These are phyloP conservation scores for Gossypium longicalyx DNA, from an alignment of 345 rosid species.

Conservation along the genomic window DNA sequence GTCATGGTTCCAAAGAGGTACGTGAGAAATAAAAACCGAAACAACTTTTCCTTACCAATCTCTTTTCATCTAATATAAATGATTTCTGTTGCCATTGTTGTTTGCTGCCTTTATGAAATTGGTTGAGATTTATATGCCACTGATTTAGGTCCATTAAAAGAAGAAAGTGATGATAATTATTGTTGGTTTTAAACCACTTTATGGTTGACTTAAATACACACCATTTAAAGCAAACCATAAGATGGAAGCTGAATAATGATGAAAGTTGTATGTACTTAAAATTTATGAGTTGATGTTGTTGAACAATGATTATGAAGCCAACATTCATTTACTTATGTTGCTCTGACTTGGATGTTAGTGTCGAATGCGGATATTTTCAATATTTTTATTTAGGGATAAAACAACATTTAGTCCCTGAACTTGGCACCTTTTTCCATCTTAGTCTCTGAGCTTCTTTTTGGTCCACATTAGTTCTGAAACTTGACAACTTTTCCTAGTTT, in stretches of 20 bases:
- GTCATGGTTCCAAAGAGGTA: constrained; percentile 94
- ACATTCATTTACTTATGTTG: neutral
- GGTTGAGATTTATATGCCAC: neutral
- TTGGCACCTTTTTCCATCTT: no score
- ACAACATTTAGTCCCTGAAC: no score
- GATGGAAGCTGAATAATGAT: neutral
- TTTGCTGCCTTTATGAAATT: neutral
- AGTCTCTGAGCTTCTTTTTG: no score
- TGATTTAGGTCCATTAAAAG: constrained; percentile 2
- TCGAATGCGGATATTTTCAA: neutral
- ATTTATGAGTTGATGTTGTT: neutral
- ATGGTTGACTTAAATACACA: neutral
- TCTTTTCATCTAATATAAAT: neutral
- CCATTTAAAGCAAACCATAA: constrained; percentile 9
- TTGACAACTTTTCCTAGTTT: no score
- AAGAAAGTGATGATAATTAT: constrained; percentile 7
- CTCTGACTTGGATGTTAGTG: neutral
- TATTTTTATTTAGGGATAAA: neutral
- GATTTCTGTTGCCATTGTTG: constrained; percentile 3
- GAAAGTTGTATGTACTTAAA: neutral
- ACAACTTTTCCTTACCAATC: neutral
- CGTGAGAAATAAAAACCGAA: neutral
- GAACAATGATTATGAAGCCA: constrained; percentile 1
- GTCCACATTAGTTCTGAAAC: no score
- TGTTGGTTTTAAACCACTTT: constrained; percentile 1